phyloP scores from a whole-genome alignment of 176 grass and related monocot species.

The Oryza glaberrima region DNA sequence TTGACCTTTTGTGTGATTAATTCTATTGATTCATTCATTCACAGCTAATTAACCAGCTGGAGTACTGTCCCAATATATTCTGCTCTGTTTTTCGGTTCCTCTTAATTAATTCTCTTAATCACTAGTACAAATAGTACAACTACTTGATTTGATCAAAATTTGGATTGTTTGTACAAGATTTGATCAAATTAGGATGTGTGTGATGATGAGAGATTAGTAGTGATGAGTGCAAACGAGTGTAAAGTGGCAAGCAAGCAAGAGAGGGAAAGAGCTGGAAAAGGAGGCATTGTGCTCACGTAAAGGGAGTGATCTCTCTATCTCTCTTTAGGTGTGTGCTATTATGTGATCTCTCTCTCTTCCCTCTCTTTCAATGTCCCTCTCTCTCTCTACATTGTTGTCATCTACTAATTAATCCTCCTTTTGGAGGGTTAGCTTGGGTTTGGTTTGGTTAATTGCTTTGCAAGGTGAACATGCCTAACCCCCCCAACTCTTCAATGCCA shows the following conservation, averaged over 20 bases:
- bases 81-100: background rate
- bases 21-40: slow-evolving; percentile 44
- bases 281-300: slow-evolving; percentile 74
- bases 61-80: background rate
- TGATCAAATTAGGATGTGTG: background rate
- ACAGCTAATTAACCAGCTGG: background rate
- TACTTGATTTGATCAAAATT: background rate
- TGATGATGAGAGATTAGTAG: slow-evolving; percentile 20
- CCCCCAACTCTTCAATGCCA: slow-evolving; percentile 9
- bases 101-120: background rate
- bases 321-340: slow-evolving; percentile 28
- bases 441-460: slow-evolving; percentile 34
- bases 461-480: slow-evolving; percentile 27
- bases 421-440: slow-evolving; percentile 39
- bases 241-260: slow-evolving; percentile 40
- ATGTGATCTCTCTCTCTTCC: slow-evolving; percentile 10
- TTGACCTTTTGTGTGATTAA: slow-evolving; percentile 37
- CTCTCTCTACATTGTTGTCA: slow-evolving; percentile 21
- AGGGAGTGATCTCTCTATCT: slow-evolving; percentile 31
- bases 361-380: background rate
- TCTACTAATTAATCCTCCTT: slow-evolving; percentile 32
- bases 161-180: background rate
- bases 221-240: slow-evolving; percentile 50
- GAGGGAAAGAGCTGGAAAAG: slow-evolving; percentile 38
- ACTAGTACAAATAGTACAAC: background rate